Base-by-base conservation (phyloP, 805 yeast species). In the Ogataea paradorogensis region DNA sequence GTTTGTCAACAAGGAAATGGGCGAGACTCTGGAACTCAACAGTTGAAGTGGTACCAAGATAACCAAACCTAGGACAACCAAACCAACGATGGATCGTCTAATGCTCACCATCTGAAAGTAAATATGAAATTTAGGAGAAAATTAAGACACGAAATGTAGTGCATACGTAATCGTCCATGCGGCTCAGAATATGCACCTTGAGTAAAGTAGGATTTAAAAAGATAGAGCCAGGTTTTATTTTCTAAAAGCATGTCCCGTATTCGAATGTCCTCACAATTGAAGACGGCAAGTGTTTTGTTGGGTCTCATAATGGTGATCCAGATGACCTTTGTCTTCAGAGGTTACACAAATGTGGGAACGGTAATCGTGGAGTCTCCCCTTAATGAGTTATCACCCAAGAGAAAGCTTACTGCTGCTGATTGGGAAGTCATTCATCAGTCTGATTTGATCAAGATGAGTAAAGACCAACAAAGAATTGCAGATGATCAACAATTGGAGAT, bases 401-500 rank as follows among this genome's bases (percentile, higher is more conserved):
- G 40, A 2, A 13, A 15, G 9, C 25, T 35, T 33, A 33, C 20
- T 25, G 15, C 28, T 14, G 34, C 25, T 9, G 40, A 38, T 13
- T 8, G 23, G 27, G 32, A 28, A 15, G 38, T 31, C n/a, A 15
- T 40, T 22, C 30, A 22, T 14, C 15, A 26, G 32, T 16, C 24
- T 11, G 48, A 45, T 25, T 6, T 21, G 27, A 33, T 20, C 15
- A 36, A 27, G 28, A 30, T 44, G 28, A n/a, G 13, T 23, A 44
- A 40, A 27, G 48, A 44, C 9, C 34, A 35, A 22, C 47, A 43
- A 31, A 34, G 42, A 24, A 15, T 33, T 13, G 30, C 27, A 11
- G 47, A 43, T 38, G 39, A 40, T 32, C 16, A 35, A 38, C 43
- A 42, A 27, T 16, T 42, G 25, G 37, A 38, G 13, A 13, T 15